A percentile compares a stretch with the other conserved stretches of the same genome.
Conservation (phyloP, 2,329 filamentous ascomycete genomes). For the Zymoseptoria brevis region DNA sequence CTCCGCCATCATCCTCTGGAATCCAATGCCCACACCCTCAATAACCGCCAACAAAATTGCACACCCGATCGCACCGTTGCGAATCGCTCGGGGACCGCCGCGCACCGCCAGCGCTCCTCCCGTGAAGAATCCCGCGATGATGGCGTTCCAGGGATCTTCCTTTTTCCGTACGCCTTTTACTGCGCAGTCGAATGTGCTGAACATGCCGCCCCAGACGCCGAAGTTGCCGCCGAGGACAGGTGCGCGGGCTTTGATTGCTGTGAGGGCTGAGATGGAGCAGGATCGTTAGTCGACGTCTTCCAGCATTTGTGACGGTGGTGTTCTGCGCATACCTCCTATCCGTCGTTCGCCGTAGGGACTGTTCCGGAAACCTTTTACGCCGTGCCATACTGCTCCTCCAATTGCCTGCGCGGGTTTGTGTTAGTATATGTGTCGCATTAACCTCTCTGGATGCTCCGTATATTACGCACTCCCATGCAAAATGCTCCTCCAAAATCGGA, state of each 20-base stretch:
- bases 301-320: neutral
- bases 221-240: constrained; percentile 97
- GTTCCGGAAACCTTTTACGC: constrained; percentile 63
- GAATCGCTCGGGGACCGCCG: constrained; percentile 82
- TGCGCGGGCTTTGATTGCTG: constrained; percentile 93
- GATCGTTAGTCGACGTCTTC: neutral
- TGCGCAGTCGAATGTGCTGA: constrained; percentile 92
- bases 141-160: constrained; percentile 97
- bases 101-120: constrained; percentile 85
- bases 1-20: constrained; percentile 88
- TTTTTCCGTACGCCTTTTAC: constrained; percentile 84
- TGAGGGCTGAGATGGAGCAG: constrained; percentile 51
- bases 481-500: constrained; percentile 98
- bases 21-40: constrained; percentile 92
- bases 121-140: constrained; percentile 95
- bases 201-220: constrained; percentile 92
- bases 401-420: constrained; percentile 22
- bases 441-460: neutral
- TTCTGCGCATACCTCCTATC: constrained; percentile 57
- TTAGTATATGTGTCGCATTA: neutral
- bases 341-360: constrained; percentile 76
- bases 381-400: constrained; percentile 74
- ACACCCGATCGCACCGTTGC: constrained; percentile 94
- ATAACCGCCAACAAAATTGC: constrained; percentile 91
- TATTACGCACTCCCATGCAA: constrained; percentile 73